Base-by-base conservation (phyloP, 805 yeast species). In the Monosporozyma unispora region DNA sequence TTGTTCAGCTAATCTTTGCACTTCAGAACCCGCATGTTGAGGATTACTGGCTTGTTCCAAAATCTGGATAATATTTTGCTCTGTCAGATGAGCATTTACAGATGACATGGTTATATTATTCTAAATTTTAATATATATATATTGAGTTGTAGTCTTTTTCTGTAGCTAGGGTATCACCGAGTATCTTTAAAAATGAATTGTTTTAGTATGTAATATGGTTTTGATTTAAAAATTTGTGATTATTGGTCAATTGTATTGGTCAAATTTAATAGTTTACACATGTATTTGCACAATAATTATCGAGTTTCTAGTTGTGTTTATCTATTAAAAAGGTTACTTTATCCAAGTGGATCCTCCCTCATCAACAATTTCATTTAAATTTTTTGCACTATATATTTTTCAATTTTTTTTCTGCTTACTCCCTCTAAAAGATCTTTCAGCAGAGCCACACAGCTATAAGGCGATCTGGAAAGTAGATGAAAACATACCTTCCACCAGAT, bases 1-100 rank as follows among this genome's bases (percentile, higher is more conserved):
- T 19, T 70, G 61, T 58, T 88, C 96, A 0, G 95, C 95, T 2
- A 70, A 63, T 52, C 73, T 75, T 57, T 86, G 89, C 0, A 65
- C 65, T 1, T 65, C 61, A 3, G 67, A 60, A 16, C 68, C 64
- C 12, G 74, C 78, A 28, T 82, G 65, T 44, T 76, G 79, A 0
- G 75, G 68, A 14, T 75, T 68, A 23, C 79, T 70, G 2, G 85
- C 84, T 23, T 72, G 70, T 38, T 71, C 73, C 27, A 82, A 64
- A 1, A 69, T 74, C 29, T 63, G 61, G 19, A 67, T 61, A 22
- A 74, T 58, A 43, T 59, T 61, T 16, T 57, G 41, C 44, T 67
- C 69, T 18, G 55, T 61, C 27, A 67, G 47, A 19, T 48, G 45
- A 9, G 52, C 50, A 43, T 22, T 38, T 10, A 18, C 29, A 25